phyloP scores from a whole-genome alignment of 2,329 filamentous ascomycete species.

The Phaeosphaeriaceae sp. region DNA sequence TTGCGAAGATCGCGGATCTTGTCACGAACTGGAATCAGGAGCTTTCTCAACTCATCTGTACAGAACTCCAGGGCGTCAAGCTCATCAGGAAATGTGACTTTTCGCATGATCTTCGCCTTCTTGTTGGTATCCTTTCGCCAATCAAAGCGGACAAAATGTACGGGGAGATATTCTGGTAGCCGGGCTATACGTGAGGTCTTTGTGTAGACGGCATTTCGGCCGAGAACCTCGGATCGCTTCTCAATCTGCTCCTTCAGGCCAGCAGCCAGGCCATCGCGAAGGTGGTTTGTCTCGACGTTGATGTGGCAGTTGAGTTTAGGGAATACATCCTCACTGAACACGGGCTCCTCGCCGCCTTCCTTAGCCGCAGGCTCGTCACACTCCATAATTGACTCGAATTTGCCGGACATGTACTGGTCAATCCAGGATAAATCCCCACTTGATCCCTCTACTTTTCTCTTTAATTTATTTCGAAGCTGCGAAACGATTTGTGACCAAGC shows the following conservation, averaged over 20 bases:
- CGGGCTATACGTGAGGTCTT: slow-evolving; percentile 90
- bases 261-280: slow-evolving; percentile 84
- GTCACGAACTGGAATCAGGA: slow-evolving; percentile 89
- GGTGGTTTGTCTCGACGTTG: slow-evolving; percentile 81
- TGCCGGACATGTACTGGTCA: slow-evolving; percentile 87
- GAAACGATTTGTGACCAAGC: slow-evolving; percentile 95
- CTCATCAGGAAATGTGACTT: slow-evolving; percentile 94
- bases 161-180: slow-evolving; percentile 91
- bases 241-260: slow-evolving; percentile 88
- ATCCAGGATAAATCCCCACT: slow-evolving; percentile 70
- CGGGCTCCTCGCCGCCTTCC: slow-evolving; percentile 73
- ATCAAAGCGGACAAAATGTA: slow-evolving; percentile 98
- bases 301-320: slow-evolving; percentile 98
- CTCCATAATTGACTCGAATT: slow-evolving; percentile 77
- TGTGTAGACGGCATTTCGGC: slow-evolving; percentile 81
- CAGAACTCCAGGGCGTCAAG: slow-evolving; percentile 95
- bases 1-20: slow-evolving; percentile 95
- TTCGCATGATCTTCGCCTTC: slow-evolving; percentile 99
- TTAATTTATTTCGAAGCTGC: slow-evolving; percentile 79
- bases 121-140: slow-evolving; percentile 96
- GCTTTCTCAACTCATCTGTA: slow-evolving; percentile 82
- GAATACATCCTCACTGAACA: slow-evolving; percentile 75
- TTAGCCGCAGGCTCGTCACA: slow-evolving; percentile 83
- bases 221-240: slow-evolving; percentile 81
- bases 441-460: slow-evolving; percentile 53